Evolutionary conservation across 2,329 filamentous ascomycete genomes (phyloP).

Genomic region (Mycosphaerella arachidis): DNA sequence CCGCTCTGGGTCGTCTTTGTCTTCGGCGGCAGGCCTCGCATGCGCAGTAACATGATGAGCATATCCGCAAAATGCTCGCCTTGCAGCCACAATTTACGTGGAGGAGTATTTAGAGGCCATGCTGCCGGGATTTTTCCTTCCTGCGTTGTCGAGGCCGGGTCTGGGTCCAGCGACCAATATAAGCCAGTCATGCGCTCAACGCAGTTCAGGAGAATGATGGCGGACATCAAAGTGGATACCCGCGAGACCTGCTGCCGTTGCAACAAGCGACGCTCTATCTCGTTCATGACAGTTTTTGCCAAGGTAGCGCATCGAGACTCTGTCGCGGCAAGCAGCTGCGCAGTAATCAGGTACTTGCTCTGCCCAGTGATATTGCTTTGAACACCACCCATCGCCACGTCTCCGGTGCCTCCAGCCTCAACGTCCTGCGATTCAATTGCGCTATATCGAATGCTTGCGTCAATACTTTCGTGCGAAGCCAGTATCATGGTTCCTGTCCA

Average conservation of each 20-base stretch:
- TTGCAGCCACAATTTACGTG: conserved; percentile 50
- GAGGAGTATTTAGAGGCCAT: conserved; percentile 53
- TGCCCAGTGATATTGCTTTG: not conserved
- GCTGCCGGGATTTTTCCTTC: conserved; percentile 16
- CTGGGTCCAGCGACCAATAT: conserved; percentile 35
- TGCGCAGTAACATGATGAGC: conserved; percentile 54
- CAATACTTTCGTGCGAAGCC: not conserved
- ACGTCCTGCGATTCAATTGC: conserved; percentile 24
- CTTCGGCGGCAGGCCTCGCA: conserved; percentile 48
- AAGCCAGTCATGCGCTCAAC: conserved; percentile 58
- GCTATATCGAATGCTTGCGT: conserved; percentile 31
- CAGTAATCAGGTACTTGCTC: conserved; percentile 46
- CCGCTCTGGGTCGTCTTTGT: conserved; percentile 18
- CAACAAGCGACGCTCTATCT: conserved; percentile 56
- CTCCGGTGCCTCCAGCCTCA: conserved; percentile 24
- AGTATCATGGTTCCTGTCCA: conserved; percentile 55
- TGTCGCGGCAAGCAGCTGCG: conserved; percentile 52
- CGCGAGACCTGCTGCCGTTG: conserved; percentile 54
- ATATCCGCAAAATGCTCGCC: conserved; percentile 56
- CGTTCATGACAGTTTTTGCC: conserved; percentile 54
- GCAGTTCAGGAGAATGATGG: conserved; percentile 55
- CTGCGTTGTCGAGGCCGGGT: not conserved
- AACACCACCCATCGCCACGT: not conserved
- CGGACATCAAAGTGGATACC: conserved; percentile 57
- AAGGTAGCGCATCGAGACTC: conserved; percentile 53